Evolutionary conservation across 2,329 filamentous ascomycete genomes (phyloP).

Genomic region (Rutstroemia sydowiana): DNA sequence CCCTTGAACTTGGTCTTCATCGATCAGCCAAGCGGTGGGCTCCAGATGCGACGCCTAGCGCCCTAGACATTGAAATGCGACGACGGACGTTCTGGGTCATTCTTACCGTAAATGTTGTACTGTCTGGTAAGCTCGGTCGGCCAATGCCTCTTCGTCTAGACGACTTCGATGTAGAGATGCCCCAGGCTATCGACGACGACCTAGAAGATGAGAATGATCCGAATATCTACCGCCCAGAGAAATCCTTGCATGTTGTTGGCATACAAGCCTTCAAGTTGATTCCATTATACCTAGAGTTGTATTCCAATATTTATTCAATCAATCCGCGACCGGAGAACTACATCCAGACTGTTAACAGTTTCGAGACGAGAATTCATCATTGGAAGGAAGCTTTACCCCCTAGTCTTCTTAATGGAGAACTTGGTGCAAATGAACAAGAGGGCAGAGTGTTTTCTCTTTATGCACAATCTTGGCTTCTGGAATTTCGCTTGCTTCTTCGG

Average conservation of each 20-base stretch:
- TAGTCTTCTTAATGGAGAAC: slow-evolving; percentile 44
- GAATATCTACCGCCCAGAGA: slow-evolving; percentile 45
- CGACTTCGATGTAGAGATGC: slow-evolving; percentile 74
- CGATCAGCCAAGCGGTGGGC: slow-evolving; percentile 57
- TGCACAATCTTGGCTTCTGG: slow-evolving; percentile 45
- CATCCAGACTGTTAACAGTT: slow-evolving; percentile 49
- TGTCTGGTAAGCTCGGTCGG: slow-evolving; percentile 68
- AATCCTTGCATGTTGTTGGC: slow-evolving; percentile 61
- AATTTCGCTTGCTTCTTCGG: slow-evolving; percentile 52
- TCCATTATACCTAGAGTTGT: slow-evolving; percentile 65
- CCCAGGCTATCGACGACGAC: slow-evolving; percentile 64
- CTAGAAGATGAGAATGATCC: slow-evolving; percentile 57
- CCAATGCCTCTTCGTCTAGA: slow-evolving; percentile 68
- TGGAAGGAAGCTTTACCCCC: slow-evolving; percentile 60
- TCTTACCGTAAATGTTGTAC: slow-evolving; percentile 56
- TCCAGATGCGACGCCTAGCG: slow-evolving; percentile 36
- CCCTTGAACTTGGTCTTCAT: slow-evolving; percentile 70
- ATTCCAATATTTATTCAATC: slow-evolving; percentile 67
- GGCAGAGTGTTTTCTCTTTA: slow-evolving; percentile 46
- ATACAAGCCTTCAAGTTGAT: slow-evolving; percentile 58
- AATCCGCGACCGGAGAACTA: slow-evolving; percentile 57
- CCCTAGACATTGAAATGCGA: slow-evolving; percentile 66
- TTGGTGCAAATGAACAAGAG: slow-evolving; percentile 34
- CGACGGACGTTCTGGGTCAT: slow-evolving; percentile 75
- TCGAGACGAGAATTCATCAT: slow-evolving; percentile 57